Evolutionary conservation across 192 early-diverging fungal genomes (phyloP).

Genomic region (Coemansia sp.): DNA sequence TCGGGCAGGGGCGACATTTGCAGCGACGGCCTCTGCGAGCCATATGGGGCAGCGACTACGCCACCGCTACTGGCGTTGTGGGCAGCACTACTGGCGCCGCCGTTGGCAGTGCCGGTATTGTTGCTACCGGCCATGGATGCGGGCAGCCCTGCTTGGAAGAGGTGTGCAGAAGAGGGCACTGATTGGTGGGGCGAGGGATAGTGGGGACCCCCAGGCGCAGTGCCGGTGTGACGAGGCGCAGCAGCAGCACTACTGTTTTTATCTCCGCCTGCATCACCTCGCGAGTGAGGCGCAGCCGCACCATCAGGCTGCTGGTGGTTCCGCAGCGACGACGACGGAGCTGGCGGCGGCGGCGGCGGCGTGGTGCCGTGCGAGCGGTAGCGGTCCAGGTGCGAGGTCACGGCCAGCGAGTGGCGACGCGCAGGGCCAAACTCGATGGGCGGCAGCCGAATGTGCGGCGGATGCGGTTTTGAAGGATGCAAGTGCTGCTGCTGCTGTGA

Average conservation of each 20-base stretch:
- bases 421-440: constrained; percentile 40
- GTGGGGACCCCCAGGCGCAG: too few species aligned
- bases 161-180: background rate
- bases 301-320: too few species aligned
- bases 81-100: too few species aligned
- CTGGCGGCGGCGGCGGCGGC: constrained; percentile 15
- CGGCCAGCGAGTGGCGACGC: constrained; percentile 49
- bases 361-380: constrained; percentile 39
- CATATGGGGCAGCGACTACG: too few species aligned
- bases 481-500: too few species aligned
- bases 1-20: constrained; percentile 30
- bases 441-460: constrained; percentile 27
- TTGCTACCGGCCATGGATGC: too few species aligned
- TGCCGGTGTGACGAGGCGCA: constrained; percentile 10
- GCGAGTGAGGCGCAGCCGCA: background rate
- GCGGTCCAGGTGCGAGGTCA: constrained; percentile 49
- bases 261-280: background rate
- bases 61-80: too few species aligned
- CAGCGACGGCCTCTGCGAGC: constrained; percentile 7
- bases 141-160: too few species aligned
- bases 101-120: too few species aligned
- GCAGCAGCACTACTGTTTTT: background rate
- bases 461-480: too few species aligned
- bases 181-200: constrained; percentile 1
- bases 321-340: too few species aligned